A percentile compares a stretch with the other conserved stretches of the same genome.
Evolutionary conservation across 176 grass and related monocot genomes (phyloP).

Genomic region (Puya raimondii): DNA sequence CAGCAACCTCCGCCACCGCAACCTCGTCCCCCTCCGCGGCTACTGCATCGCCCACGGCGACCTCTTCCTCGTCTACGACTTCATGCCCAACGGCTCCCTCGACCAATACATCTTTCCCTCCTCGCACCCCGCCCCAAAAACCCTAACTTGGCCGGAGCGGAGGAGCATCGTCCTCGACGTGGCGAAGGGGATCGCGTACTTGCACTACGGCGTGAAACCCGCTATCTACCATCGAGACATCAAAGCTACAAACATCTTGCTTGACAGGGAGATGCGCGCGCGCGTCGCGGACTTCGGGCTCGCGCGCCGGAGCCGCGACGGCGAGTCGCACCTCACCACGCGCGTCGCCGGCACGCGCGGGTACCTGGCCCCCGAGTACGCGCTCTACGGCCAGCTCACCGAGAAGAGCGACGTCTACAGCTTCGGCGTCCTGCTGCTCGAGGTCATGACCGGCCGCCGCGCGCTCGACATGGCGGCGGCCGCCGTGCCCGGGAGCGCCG

Average conservation of each 20-base stretch:
- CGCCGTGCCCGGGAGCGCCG: slow-evolving; percentile 44
- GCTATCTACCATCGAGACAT: slow-evolving; percentile 90
- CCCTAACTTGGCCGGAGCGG: slow-evolving; percentile 52
- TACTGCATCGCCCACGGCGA: slow-evolving; percentile 70
- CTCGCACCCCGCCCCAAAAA: neutral
- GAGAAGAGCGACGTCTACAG: slow-evolving; percentile 95
- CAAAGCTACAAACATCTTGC: slow-evolving; percentile 87
- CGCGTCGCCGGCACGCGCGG: slow-evolving; percentile 90
- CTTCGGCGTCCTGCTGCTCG: slow-evolving; percentile 82
- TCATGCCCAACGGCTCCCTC: slow-evolving; percentile 77
- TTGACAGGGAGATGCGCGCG: slow-evolving; percentile 63
- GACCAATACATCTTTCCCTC: slow-evolving; percentile 60
- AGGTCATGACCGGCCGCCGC: slow-evolving; percentile 58
- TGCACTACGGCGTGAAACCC: slow-evolving; percentile 88
- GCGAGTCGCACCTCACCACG: slow-evolving; percentile 88
- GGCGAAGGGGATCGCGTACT: slow-evolving; percentile 71
- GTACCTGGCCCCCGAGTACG: slow-evolving; percentile 93
- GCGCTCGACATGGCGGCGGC: slow-evolving; percentile 44
- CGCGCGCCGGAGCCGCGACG: slow-evolving; percentile 69
- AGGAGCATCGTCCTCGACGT: slow-evolving; percentile 58
- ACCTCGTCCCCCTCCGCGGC: slow-evolving; percentile 69
- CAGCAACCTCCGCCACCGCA: slow-evolving; percentile 77
- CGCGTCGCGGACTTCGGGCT: slow-evolving; percentile 79
- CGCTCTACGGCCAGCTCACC: slow-evolving; percentile 91
- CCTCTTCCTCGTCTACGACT: slow-evolving; percentile 70